Base-by-base conservation (phyloP, 495 filamentous ascomycete genomes). In the Letharia lupina region DNA sequence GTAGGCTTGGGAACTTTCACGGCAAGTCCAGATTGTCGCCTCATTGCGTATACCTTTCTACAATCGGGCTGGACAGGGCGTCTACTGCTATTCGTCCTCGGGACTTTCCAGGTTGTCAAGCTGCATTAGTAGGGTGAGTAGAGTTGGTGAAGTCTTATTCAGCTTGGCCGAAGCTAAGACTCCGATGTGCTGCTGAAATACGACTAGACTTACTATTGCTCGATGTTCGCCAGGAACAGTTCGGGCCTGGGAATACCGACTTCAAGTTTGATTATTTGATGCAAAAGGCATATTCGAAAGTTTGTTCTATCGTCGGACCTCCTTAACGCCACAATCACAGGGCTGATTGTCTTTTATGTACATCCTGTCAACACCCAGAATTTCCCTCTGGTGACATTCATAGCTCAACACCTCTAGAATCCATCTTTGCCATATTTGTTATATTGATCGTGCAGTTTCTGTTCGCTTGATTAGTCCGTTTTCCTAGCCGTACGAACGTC, bases 371-470 rank as follows among this genome's bases (percentile, higher is more conserved):
- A 15, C 39, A 59, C 13, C 41, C 41, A 45, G 31, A 44, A 4
- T 48, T 45, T 48, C 31, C 39, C 20, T 28, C 23, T 10, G 33
- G 54, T 23, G 8, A 65, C 54, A 4, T 35, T 44, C 16, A 23
- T 58, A 23, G 61, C 61, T 2, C 2, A 44, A 58, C 33, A 42
- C 9, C 18, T 63, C 61, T 67, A 72, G 39, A 60, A 73, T 20
- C 63, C 72, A 64, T 97, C 94, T 85, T 97, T 98, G 77, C 93
- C 94, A 83, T 87, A 96, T 84, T 98, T 98, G 86, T 98, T 98
- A 84, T 86, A 98, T 76, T 87, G 87, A 70, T 98, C 94, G 79
- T 98, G 94, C 64, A 95, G 84, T 60, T 84, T 79, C 94, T 96
- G 66, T 45, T 62, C 16, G n/a, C 28, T n/a, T 4, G 37, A 61